Percentiles rank a stretch among this genome's conserved stretches.
phyloP scores from a whole-genome alignment of 768 basidiomycete species.

The Trametes elegans region DNA sequence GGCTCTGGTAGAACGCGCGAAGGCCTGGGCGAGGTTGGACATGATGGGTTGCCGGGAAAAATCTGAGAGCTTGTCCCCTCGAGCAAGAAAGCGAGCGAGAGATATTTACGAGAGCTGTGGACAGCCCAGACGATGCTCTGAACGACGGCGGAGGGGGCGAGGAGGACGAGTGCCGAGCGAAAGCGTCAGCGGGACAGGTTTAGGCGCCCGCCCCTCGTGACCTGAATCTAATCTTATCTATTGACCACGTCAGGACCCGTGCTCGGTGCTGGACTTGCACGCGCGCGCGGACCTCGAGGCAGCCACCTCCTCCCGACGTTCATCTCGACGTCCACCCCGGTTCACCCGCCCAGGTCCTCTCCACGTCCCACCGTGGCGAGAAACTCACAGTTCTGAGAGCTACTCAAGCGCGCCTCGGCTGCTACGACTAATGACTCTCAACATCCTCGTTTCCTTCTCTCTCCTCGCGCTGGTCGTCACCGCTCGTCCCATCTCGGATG shows the following conservation, averaged over 20 bases:
- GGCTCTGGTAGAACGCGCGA: neutral
- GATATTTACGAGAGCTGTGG: too few relatives aligned
- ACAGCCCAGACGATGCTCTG: too few relatives aligned
- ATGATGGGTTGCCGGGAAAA: too few relatives aligned
- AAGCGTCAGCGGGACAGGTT: too few relatives aligned
- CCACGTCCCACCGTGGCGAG: constrained; percentile 16
- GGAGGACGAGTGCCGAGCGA: too few relatives aligned
- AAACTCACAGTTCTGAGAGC: constrained; percentile 1
- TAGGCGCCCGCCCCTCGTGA: too few relatives aligned
- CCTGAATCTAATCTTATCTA: neutral
- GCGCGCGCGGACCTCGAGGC: too few relatives aligned
- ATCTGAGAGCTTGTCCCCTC: too few relatives aligned
- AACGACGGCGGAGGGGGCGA: too few relatives aligned
- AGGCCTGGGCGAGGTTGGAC: constrained; percentile 2
- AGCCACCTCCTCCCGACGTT: neutral
- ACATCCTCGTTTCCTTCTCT: constrained; percentile 38
- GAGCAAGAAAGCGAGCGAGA: too few relatives aligned
- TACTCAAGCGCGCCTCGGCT: constrained; percentile 4
- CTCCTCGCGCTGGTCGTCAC: constrained; percentile 45
- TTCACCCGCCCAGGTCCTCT: neutral
- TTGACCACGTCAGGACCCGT: neutral
- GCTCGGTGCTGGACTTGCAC: too few relatives aligned
- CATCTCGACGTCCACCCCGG: neutral
- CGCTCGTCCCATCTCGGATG: constrained; percentile 37
- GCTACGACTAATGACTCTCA: constrained; percentile 41